Evolutionary conservation across 2,329 filamentous ascomycete genomes (phyloP), one percentile per base, ranked within the genome.

Genomic region (Curvularia hawaiiensis): DNA sequence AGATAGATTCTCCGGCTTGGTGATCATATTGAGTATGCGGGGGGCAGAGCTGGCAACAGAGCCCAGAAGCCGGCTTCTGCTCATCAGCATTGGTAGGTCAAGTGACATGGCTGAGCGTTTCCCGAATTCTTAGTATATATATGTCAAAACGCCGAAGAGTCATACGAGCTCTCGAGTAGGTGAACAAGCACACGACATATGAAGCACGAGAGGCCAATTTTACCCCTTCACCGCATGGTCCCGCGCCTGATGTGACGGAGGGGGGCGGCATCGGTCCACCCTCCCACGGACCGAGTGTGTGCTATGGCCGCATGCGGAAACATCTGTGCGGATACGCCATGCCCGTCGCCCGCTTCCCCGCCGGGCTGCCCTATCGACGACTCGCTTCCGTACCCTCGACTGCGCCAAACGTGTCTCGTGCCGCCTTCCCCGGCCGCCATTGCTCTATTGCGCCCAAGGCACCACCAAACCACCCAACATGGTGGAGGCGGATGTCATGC

Each of bases 371-470:
- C 60, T 47, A 59, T 63, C 60, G 35, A 45, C 52, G 53, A 50
- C 50, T 59, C 52, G 52, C 60, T 38, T 58, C 59, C 54, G 51
- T 48, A 56, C 53, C 54, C 52, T 53, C 50, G 56, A 50, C 33
- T 52, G 58, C 52, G 62, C 63, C 60, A 61, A 61, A 63, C 63
- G 60, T 65, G 51, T 50, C 51, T 66, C 63, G 63, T 65, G 66
- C 65, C 69, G 64, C 44, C 52, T 66, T 69, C 69, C 71, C 71
- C 71, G 70, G 63, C 63, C 63, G 63, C 63, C 58, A 62, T 64
- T 58, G 28, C 44, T 33, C 18, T 18, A 33, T 11, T 33, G 28
- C 30, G 44, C 11, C 30, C 28, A 47, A 47, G 28, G 18, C 44
- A 50, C 60, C 59, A 61, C 64, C 54, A 61, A 55, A 53, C 46